These are phyloP conservation scores for Clarireedia homoeocarpa DNA, from an alignment of 2,329 filamentous ascomycete species.

Conservation along the genomic window DNA sequence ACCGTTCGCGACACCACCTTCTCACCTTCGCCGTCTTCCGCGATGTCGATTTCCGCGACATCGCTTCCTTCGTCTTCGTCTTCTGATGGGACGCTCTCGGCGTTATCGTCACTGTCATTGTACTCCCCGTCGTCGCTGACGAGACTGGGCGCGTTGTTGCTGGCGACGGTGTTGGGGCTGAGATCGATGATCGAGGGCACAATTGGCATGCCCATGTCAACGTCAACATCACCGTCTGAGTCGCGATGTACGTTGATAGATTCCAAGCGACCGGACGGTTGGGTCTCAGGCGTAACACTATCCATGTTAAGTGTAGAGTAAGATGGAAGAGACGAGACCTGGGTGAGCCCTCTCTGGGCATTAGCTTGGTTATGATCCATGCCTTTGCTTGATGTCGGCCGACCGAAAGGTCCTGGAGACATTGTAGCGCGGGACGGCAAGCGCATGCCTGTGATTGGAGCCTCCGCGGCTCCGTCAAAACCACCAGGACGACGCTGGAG, in stretches of 20 bases:
- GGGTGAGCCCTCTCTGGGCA: conserved; percentile 30
- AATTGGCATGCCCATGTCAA: conserved; percentile 31
- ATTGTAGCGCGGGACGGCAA: conserved; percentile 51
- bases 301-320: conserved; percentile 27
- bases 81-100: conserved; percentile 40
- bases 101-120: conserved; percentile 59
- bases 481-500: conserved; percentile 30
- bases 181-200: conserved; percentile 53
- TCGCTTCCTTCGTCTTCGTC: conserved; percentile 52
- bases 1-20: conserved; percentile 24
- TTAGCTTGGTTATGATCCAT: conserved; percentile 28
- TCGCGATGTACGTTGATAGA: conserved; percentile 13
- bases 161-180: conserved; percentile 61
- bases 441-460: conserved; percentile 38
- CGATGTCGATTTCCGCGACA: conserved; percentile 53
- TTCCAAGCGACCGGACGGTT: conserved; percentile 12
- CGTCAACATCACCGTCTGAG: conserved; percentile 31
- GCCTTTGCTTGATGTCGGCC: conserved; percentile 52
- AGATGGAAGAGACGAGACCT: conserved; percentile 33
- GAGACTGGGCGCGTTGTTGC: conserved; percentile 70
- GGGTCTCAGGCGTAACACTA: conserved; percentile 16
- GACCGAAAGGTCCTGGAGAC: conserved; percentile 40
- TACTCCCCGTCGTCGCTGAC: conserved; percentile 77
- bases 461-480: conserved; percentile 31
- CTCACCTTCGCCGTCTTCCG: conserved; percentile 36